phyloP scores from a whole-genome alignment of 352 stramenopile species.

The Pythium pyrilobum region DNA sequence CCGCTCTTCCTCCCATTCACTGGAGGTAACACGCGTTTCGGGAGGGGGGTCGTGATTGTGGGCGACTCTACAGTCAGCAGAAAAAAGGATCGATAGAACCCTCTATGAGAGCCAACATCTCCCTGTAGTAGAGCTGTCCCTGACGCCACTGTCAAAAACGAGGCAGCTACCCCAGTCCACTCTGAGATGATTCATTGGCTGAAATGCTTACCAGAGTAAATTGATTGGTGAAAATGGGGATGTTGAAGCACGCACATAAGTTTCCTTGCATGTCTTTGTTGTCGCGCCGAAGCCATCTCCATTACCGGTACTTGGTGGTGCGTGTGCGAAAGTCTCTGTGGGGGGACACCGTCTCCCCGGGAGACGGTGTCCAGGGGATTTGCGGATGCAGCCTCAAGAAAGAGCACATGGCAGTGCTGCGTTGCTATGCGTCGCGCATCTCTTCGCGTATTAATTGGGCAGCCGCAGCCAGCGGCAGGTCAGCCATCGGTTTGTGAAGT shows the following conservation, averaged over 20 bases:
- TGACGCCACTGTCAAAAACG: background rate
- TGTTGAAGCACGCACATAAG: conserved; percentile 4
- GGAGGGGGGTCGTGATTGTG: background rate
- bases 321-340: no score
- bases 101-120: conserved; percentile 5
- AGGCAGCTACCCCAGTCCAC: conserved; percentile 1
- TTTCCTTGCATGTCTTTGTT: background rate
- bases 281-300: background rate
- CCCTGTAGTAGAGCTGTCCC: background rate
- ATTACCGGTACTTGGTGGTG: no score
- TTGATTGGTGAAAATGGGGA: conserved; percentile 3
- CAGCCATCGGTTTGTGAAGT: no score
- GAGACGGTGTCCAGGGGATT: no score
- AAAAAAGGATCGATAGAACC: conserved; percentile 13
- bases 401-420: no score
- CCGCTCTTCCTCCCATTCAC: background rate
- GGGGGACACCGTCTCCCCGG: no score
- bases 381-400: no score
- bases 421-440: no score
- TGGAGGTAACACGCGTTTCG: background rate
- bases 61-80: background rate
- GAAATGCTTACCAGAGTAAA: background rate
- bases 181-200: background rate
- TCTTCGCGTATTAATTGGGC: no score
- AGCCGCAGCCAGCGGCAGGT: no score